Percentiles rank a stretch among this genome's conserved stretches.
phyloP scores from a whole-genome alignment of 768 basidiomycete species.

The Candolleomyces eurysporus region DNA sequence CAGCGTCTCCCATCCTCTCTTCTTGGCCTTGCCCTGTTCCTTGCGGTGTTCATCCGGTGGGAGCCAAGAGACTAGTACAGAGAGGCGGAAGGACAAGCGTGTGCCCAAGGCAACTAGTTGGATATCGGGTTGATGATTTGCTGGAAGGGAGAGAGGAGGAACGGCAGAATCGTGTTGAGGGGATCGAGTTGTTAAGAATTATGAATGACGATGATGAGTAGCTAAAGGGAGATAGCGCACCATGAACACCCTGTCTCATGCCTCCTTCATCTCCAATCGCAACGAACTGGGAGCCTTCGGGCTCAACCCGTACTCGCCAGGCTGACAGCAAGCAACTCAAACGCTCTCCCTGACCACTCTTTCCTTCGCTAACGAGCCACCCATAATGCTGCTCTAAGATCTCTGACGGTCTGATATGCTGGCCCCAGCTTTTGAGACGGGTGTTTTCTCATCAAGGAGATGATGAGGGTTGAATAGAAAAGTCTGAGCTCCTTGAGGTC shows the following conservation, averaged over 20 bases:
- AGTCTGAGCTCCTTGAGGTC: too few relatives aligned
- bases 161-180: constrained; percentile 63
- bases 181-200: constrained; percentile 44
- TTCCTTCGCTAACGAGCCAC: too few relatives aligned
- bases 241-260: too few relatives aligned
- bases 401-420: too few relatives aligned
- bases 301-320: constrained; percentile 63
- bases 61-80: constrained; percentile 57
- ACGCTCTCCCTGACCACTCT: too few relatives aligned
- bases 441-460: too few relatives aligned
- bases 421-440: too few relatives aligned
- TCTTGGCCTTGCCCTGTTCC: constrained; percentile 40
- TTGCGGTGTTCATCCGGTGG: constrained; percentile 54
- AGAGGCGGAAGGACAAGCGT: constrained; percentile 48
- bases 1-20: constrained; percentile 75
- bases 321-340: too few relatives aligned
- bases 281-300: constrained; percentile 40
- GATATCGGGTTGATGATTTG: constrained; percentile 46
- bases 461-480: too few relatives aligned
- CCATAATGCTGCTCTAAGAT: too few relatives aligned
- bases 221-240: constrained; percentile 30
- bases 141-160: constrained; percentile 33
- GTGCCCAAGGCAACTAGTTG: constrained; percentile 56
- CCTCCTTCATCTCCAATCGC: constrained; percentile 50
- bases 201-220: neutral